phyloP scores from a whole-genome alignment of 129 eudicot genomes.

The Lactuca sativa region DNA sequence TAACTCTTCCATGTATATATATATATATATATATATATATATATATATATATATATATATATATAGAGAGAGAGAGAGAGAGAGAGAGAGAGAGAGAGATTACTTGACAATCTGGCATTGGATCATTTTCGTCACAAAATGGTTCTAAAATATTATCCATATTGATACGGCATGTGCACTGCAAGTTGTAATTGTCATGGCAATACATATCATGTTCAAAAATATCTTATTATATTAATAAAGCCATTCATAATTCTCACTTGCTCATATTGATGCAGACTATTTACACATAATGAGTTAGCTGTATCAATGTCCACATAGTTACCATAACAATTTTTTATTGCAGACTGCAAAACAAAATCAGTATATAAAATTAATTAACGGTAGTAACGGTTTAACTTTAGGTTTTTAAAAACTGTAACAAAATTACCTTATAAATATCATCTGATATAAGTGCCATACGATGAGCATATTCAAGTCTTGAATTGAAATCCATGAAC shows the following conservation, averaged over 20 bases:
- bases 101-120: neutral
- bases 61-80: neutral
- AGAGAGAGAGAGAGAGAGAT: neutral
- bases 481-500: constrained; percentile 11
- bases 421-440: constrained; percentile 18
- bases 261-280: neutral
- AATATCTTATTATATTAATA: neutral
- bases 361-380: neutral
- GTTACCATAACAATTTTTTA: neutral
- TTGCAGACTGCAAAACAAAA: constrained; percentile 3
- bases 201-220: constrained; percentile 1
- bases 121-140: constrained; percentile 3
- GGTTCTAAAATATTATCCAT: constrained; percentile 3
- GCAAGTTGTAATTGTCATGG: neutral
- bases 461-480: constrained; percentile 18
- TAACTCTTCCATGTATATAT: too few relatives aligned
- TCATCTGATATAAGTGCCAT: constrained; percentile 26
- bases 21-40: too few relatives aligned
- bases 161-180: constrained; percentile 15
- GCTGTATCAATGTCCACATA: neutral
- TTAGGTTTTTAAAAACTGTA: neutral
- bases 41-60: too few relatives aligned
- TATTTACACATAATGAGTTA: neutral
- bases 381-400: neutral
- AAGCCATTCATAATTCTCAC: neutral